Base-by-base conservation (phyloP, 306 rosid species). In the Neltuma alba region DNA sequence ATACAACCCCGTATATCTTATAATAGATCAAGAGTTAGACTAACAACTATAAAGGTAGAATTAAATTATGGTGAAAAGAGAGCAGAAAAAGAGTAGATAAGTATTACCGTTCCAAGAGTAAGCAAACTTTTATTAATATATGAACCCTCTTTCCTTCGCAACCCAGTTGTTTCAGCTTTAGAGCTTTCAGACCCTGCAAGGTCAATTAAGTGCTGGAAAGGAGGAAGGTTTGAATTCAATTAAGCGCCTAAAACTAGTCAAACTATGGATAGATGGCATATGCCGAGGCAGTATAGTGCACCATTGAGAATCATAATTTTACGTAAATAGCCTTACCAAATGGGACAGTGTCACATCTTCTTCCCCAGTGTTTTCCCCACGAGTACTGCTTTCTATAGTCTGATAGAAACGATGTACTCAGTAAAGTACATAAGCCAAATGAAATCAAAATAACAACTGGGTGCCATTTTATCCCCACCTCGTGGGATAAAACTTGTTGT, bases 131-230 rank as follows among this genome's bases (percentile, higher is more conserved):
- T 93, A 71, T 93, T 93, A 79, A 93, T 93, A 86, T 89, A 93
- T 25, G 97, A 91, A 45, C 97, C 97, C 84, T 93, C 97, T 85
- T 91, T 93, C 83, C 97, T 93, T 55, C 97, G 77, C 79, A 93
- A 81, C 52, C 97, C 97, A 84, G 90, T 91, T 81, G 97, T 93
- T 84, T 93, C 97, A 0, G 91, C 83, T 86, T 93, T 93, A 82
- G 97, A 93, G 81, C 97, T 93, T 91, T 93, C 97, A 78, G 96
- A 93, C 38, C 97, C 97, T 73, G 97, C 97, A 74, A 93, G 97
- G 85, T 93, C 97, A 86, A 93, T 93, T 85, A 93, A 91, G 84
- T 93, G 96, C 97, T 93, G 93, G 81, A 75, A 68, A 74, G 45
- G 63, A 20, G 74, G 77, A 79, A 71, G 73, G n/a, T 71, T 77